Evolutionary conservation across 805 yeast species (phyloP), one percentile per base, ranked within the genome.

Genomic region (Wickerhamomyces xylosicus): DNA sequence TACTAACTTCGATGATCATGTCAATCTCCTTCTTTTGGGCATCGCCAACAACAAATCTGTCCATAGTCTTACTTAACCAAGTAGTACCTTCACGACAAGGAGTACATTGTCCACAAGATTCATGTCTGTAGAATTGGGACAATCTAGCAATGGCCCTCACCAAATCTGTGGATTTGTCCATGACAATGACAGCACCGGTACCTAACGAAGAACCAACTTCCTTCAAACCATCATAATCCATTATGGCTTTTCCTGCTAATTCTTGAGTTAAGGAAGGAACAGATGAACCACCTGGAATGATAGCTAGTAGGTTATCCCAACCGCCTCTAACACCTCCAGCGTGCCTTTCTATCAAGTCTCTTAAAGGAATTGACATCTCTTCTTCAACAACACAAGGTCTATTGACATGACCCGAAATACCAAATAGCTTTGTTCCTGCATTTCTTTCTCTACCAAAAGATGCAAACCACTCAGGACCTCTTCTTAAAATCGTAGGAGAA

Each of bases 81-180:
- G 94, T 80, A 34, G 95, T 85, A 42, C 95, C 95, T 65, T 85
- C 95, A 60, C 95, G 77, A 66, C 95, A 85, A 42, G 95, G 95
- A 4, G 95, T 85, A 68, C 95, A 85, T 66, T 85, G 95, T 43
- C 95, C 95, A 66, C 95, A 85, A 7, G 92, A 81, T 69, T 85
- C 95, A 64, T 85, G 95, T 67, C 81, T 83, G 69, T 84, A 85
- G 62, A 85, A 85, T 34, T 83, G 77, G 34, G 90, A 62, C 54
- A 85, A 74, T 62, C 95, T 73, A 63, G 85, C 94, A 58, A 85
- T 85, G 49, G 90, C 92, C 47, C 86, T 72, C 45, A 85, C 76
- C 39, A 85, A 76, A 59, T 85, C 95, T 31, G 94, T 82, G 52
- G 79, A 77, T 67, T 84, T 81, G 69, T 85, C 82, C 85, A 85